Percentiles rank a stretch among this genome's conserved stretches.
Conservation (phyloP, 345 rosid species). For the Aquilaria sinensis region DNA sequence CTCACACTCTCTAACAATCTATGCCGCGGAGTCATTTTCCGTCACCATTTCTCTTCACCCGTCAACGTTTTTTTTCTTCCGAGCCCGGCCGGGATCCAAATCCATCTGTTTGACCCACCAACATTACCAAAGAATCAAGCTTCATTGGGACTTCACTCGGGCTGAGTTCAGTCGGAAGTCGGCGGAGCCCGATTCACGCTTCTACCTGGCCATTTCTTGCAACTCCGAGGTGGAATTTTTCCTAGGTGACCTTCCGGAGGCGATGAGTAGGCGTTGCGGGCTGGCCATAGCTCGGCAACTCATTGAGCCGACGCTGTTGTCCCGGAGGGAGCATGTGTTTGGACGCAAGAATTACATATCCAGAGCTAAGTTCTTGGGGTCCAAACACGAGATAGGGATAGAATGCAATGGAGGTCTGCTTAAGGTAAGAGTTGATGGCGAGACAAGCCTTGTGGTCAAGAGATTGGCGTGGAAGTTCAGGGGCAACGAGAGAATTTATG, state of each 20-base stretch:
- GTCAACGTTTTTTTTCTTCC: constrained; percentile 41
- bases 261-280: constrained; percentile 29
- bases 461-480: constrained; percentile 52
- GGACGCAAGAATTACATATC: constrained; percentile 33
- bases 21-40: constrained; percentile 37
- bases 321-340: constrained; percentile 48
- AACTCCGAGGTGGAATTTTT: constrained; percentile 36
- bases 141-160: constrained; percentile 52
- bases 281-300: constrained; percentile 17
- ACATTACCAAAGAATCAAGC: constrained; percentile 37
- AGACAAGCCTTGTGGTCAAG: constrained; percentile 33
- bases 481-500: constrained; percentile 40
- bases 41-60: constrained; percentile 40
- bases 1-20: constrained; percentile 45
- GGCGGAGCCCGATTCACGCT: constrained; percentile 43
- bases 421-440: constrained; percentile 41
- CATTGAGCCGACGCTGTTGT: constrained; percentile 25
- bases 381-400: constrained; percentile 38
- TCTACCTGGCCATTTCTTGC: constrained; percentile 41
- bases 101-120: constrained; percentile 35
- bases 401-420: constrained; percentile 39
- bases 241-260: constrained; percentile 38
- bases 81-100: constrained; percentile 44
- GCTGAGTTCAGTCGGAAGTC: constrained; percentile 36
- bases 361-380: constrained; percentile 39